Base-by-base conservation (phyloP, 164 flowering plant genomes). In the Vitis cinerea region DNA sequence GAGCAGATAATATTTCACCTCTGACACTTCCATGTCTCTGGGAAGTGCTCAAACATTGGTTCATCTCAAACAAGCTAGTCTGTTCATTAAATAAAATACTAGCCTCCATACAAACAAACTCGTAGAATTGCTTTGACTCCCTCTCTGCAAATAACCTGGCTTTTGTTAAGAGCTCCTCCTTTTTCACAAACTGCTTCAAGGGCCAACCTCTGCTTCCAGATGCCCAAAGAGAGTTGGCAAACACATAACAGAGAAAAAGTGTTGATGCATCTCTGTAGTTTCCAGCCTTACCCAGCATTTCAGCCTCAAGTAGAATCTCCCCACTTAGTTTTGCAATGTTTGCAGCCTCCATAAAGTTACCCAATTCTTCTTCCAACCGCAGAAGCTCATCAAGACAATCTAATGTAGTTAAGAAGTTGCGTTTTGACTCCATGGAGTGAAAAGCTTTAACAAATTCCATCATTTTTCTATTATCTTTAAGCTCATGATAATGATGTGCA, bases 321-420 rank as follows among this genome's bases (percentile, higher is more conserved):
- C 90, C 89, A 62, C 72, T 79, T 48, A 57, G 13, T 67, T 71
- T 78, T 13, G 89, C 91, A 57, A 87, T 81, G 27, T 75, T 59
- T 4, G 87, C 87, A 64, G 90, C 93, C 73, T 81, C 88, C 60
- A 75, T 10, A 71, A 80, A 86, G 66, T 88, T 83, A 48, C 86
- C 84, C 0, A 61, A 78, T 29, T 84, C 89, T 75, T 60, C 80
- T 67, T 88, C 93, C 50, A 85, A 52, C 29, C 11, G 8, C 15
- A 86, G 3, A 61, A 88, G 86, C 71, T 87, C 89, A 67, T 80
- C 77, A 49, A 83, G 73, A 75, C 81, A 82, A 57, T 74, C 75
- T 37, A 71, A 16, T 9, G 59, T 53, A 51, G 59, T 81, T 53
- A 83, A 59, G 63, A 79, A 86, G 27, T 49, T 37, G 8, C 88